Percentiles rank a stretch among this genome's conserved stretches.
These are phyloP conservation scores for Hericium alpestre DNA, from an alignment of 768 basidiomycete species.

Conservation along the genomic window DNA sequence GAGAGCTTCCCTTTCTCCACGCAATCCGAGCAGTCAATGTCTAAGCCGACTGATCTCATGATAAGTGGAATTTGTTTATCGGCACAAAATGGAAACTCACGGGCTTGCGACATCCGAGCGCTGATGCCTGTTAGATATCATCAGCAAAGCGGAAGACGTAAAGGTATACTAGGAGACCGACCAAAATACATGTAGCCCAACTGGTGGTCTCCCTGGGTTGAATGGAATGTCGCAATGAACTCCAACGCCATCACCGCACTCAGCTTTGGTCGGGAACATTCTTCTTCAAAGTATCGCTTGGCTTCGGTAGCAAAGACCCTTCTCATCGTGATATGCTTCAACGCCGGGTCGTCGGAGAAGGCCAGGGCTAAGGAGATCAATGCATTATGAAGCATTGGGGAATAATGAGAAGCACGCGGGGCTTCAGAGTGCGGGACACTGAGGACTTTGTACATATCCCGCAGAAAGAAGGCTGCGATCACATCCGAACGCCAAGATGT, in stretches of 20 bases:
- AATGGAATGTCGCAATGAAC: slow-evolving; percentile 29
- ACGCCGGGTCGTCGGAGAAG: slow-evolving; percentile 26
- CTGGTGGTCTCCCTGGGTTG: slow-evolving; percentile 28
- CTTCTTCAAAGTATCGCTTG: slow-evolving; percentile 27
- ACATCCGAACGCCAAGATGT: slow-evolving; percentile 29
- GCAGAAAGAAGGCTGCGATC: slow-evolving; percentile 28
- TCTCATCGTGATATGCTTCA: slow-evolving; percentile 20
- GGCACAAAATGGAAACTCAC: slow-evolving; percentile 26
- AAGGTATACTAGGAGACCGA: neutral
- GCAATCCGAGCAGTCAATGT: slow-evolving; percentile 47
- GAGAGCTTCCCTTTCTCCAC: slow-evolving; percentile 41
- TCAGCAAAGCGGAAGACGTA: neutral
- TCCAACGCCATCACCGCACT: slow-evolving; percentile 30
- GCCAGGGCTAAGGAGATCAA: slow-evolving; percentile 35
- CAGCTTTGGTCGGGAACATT: slow-evolving; percentile 30
- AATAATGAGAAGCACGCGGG: slow-evolving; percentile 48
- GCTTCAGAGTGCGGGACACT: slow-evolving; percentile 15
- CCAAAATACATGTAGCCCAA: slow-evolving; percentile 36
- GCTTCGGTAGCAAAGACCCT: slow-evolving; percentile 27
- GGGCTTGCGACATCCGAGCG: slow-evolving; percentile 46
- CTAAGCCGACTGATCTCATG: slow-evolving; percentile 36
- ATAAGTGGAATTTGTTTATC: neutral
- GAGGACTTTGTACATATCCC: slow-evolving; percentile 31
- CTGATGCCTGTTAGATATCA: slow-evolving; percentile 36
- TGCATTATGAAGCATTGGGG: slow-evolving; percentile 64